Percentiles rank a stretch among this genome's conserved stretches.
Evolutionary conservation across 768 basidiomycete species (phyloP).

Genomic region (Mrakia gelida): DNA sequence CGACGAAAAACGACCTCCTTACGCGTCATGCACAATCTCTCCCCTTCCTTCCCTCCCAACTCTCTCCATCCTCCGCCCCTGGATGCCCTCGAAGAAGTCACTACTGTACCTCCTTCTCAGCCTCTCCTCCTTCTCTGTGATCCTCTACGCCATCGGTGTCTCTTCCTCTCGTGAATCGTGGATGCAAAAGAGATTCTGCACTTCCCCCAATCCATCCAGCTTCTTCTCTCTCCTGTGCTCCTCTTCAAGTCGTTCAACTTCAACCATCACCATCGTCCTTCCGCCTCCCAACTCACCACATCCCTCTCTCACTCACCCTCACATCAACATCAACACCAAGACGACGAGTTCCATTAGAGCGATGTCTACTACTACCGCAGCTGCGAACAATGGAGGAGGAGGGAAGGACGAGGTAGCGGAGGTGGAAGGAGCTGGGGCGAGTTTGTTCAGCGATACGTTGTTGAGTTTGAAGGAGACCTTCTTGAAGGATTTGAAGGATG

Average conservation of each 20-base stretch:
- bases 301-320: neutral
- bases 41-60: neutral
- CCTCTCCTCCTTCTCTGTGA: neutral
- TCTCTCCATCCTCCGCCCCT: neutral
- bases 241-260: neutral
- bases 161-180: neutral
- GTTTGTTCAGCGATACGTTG: slow-evolving; percentile 22
- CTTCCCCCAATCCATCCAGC: neutral
- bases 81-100: neutral
- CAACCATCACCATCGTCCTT: neutral
- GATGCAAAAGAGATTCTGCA: slow-evolving; percentile 6
- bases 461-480: slow-evolving; percentile 54
- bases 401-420: neutral
- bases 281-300: too few relatives aligned
- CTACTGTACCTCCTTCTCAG: neutral
- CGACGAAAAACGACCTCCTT: too few relatives aligned
- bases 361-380: neutral
- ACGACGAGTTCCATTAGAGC: neutral
- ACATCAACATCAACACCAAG: neutral
- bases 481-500: slow-evolving; percentile 54
- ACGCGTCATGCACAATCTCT: neutral
- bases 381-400: neutral
- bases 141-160: slow-evolving; percentile 9
- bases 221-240: neutral
- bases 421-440: neutral